Evolutionary conservation across 768 basidiomycete genomes (phyloP), one percentile per base, ranked within the genome.

Genomic region (Boletus sp.): DNA sequence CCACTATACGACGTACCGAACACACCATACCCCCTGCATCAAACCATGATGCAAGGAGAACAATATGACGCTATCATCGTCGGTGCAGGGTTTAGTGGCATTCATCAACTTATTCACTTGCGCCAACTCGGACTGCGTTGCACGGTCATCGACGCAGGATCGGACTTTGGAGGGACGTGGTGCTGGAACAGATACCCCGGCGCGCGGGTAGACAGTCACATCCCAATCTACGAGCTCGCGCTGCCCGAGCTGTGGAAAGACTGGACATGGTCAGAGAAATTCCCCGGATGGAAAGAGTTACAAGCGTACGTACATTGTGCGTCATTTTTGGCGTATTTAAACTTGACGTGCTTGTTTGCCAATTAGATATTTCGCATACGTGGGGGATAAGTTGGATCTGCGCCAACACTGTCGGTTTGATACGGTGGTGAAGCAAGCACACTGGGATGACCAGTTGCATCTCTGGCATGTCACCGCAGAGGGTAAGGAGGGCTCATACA

Each of bases 101-200:
- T 61, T 5, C 17, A 57, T n/a, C 51, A 58, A 0, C 52, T 62
- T 33, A 50, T 62, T 23, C 45, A 39, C 8, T 1, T 62, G 11
- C 47, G 53, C 15, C 4, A 54, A 21, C 43, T 54, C 6, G 60
- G 60, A 4, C 42, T 62, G 42, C 46, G 43, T n/a, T 62, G 59
- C 50, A 42, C 8, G 3, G 17, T 57, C 23, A 42, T 62, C 41
- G 59, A 61, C 0, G 55, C 55, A 15, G 60, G 43, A 2, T 61
- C 60, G 0, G 55, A 57, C 21, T 37, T 61, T 1, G 59, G 60
- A 19, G 60, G 60, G 10, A 34, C 42, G 1, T 61, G 60, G 55
- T n/a, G 49, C 39, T 57, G 60, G 59, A 61, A 61, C 52, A 46
- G 6, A 35, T 61, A 61, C 35, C 60, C 59, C 0, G 60, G 60